These are phyloP conservation scores for Blastobotrys americana DNA, from an alignment of 805 yeast genomes.

Conservation along the genomic window DNA sequence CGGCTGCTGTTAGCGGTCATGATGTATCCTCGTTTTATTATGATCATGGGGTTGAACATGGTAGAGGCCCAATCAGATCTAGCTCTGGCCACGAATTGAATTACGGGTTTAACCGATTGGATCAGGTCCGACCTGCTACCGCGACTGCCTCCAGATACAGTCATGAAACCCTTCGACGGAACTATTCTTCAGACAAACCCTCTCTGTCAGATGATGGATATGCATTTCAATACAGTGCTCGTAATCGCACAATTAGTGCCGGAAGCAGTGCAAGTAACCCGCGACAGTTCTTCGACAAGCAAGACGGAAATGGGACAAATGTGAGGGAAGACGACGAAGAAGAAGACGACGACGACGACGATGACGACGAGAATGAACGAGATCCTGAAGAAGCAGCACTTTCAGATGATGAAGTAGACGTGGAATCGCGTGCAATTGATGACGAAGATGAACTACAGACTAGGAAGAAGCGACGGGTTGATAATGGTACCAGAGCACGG, in stretches of 20 bases:
- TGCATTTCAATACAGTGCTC: not conserved
- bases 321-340: conserved; percentile 2
- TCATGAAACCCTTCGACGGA: not conserved
- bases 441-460: conserved; percentile 15
- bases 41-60: not conserved
- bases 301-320: not conserved
- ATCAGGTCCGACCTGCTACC: not conserved
- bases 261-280: not conserved
- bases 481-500: not conserved
- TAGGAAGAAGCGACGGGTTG: conserved; percentile 2
- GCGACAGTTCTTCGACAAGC: not conserved
- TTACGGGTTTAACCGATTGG: not conserved
- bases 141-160: not conserved
- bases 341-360: conserved; percentile 16
- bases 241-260: not conserved
- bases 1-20: conserved; percentile 2
- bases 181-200: no score
- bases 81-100: not conserved
- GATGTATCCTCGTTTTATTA: not conserved
- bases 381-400: conserved; percentile 22
- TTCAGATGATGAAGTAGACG: conserved; percentile 17
- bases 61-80: not conserved
- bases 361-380: conserved; percentile 15
- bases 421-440: conserved; percentile 14
- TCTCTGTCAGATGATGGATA: no score